Evolutionary conservation across 768 basidiomycete species (phyloP).

Genomic region (Kondoa malvinella): DNA sequence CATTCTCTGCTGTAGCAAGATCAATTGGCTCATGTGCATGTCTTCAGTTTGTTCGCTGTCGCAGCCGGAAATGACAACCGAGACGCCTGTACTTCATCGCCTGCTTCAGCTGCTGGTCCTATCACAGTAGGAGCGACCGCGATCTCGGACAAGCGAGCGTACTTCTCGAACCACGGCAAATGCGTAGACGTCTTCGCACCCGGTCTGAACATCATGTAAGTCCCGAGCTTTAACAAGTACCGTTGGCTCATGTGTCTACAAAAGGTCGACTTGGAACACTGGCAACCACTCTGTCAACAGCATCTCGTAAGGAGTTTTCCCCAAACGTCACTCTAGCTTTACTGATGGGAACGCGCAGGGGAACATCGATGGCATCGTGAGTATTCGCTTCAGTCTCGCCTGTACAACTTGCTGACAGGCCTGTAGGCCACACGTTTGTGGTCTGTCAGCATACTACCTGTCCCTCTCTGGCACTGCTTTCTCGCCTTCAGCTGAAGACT

Average conservation of each 20-base stretch:
- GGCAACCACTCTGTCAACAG: conserved; percentile 47
- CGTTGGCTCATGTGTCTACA: no score
- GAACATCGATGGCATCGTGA: neutral
- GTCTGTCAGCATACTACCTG: conserved; percentile 77
- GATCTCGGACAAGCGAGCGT: conserved; percentile 35
- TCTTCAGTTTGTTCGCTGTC: conserved; percentile 48
- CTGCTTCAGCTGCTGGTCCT: conserved; percentile 71
- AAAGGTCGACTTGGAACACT: conserved; percentile 64
- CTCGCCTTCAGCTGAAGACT: conserved; percentile 15
- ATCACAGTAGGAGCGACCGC: conserved; percentile 79
- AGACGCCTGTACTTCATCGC: conserved; percentile 84
- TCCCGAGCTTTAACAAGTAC: no score
- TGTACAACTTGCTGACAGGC: neutral
- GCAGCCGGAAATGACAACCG: conserved; percentile 54
- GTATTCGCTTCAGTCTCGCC: conserved; percentile 53
- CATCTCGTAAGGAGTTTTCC: conserved; percentile 38
- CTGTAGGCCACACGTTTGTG: conserved; percentile 51
- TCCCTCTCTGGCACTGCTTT: conserved; percentile 39
- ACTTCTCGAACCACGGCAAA: conserved; percentile 61
- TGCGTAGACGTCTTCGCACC: conserved; percentile 58
- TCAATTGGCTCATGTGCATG: neutral
- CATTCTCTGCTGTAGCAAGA: neutral
- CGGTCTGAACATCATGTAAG: conserved; percentile 71
- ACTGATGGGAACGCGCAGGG: no score
- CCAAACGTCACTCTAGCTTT: neutral